Base-by-base conservation (phyloP, 768 basidiomycete species). In the Gelatoporia subvermispora region DNA sequence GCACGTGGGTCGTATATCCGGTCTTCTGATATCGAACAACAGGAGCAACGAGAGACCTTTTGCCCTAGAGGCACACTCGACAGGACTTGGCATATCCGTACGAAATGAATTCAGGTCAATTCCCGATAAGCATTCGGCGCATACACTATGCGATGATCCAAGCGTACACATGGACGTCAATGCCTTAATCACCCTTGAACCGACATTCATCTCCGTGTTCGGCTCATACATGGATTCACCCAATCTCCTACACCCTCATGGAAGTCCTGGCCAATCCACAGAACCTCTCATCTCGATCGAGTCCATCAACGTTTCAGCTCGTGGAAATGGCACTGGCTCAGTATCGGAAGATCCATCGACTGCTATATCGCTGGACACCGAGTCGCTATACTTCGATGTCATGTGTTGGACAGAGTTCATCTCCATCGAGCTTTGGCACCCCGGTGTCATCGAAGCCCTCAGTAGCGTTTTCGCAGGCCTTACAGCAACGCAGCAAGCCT, bases 351-450 rank as follows among this genome's bases (percentile, higher is more conserved):
- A 77, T 36, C 59, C 65, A 28, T 68, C 66, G 24, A 63, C 59
- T 34, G 60, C 71, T 22, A 65, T 77, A 13, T 62, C 68, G 16
- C 56, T 84, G 41, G 69, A 76, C 48, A 51, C 68, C 23, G 63
- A 65, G 3, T 76, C 82, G 0, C 48, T 67, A 20, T 66, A 75
- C 50, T 55, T 75, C 2, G 72, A 81, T 40, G 57, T 81, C 17
- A 72, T 74, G 47, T 63, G 73, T 35, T 72, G 73, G 3, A 69
- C 79, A 9, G 84, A 87, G 54, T 75, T 74, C 8, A 62, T 85
- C n/a, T 74, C 77, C 40, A 50, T 84, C 43, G 81, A 89, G 57
- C 65, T 89, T 4, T 88, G 84, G 83, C 76, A 84, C 38, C 76
- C 76, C 3, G 69, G 72, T 36, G 79, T 79, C 28, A 65, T 86